These are phyloP conservation scores for Saccharum officinarum DNA, from an alignment of 176 grass and related monocot species.

Conservation along the genomic window DNA sequence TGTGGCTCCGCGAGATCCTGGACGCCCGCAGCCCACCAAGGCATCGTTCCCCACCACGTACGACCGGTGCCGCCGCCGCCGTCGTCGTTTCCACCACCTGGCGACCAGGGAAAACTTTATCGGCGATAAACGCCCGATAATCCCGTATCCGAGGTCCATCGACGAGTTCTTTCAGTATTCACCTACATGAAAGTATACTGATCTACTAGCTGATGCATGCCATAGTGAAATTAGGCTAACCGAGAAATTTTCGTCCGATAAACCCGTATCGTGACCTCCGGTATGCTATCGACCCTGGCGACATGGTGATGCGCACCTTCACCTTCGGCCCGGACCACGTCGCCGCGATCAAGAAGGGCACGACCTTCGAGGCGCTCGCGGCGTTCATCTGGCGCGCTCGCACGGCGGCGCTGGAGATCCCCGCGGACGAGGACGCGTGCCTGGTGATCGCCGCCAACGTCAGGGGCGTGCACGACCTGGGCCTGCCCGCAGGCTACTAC, in stretches of 20 bases:
- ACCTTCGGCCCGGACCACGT: constrained; percentile 12
- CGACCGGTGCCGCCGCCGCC: not conserved
- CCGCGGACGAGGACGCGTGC: not conserved
- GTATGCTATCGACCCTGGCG: no score
- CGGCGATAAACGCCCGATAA: no score
- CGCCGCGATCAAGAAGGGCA: not conserved
- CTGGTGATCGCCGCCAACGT: constrained; percentile 23
- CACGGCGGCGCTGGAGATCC: constrained; percentile 27
- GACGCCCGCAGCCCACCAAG: constrained; percentile 21
- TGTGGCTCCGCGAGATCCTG: constrained; percentile 45
- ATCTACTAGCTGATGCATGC: no score
- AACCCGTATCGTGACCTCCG: no score
- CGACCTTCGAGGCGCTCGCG: constrained; percentile 31
- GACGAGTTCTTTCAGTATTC: no score
- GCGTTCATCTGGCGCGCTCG: constrained; percentile 20
- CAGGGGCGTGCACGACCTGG: constrained; percentile 7
- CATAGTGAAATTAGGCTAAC: no score
- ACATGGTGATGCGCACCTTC: constrained; percentile 2
- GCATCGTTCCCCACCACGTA: constrained; percentile 34
- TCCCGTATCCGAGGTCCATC: no score
- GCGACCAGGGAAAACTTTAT: no score
- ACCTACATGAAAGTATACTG: no score
- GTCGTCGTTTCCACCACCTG: not conserved
- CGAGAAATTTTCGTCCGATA: no score
- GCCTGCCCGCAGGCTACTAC: constrained; percentile 25